These are phyloP conservation scores for Ogataea siamensis DNA, from an alignment of 805 yeast species.

Conservation along the genomic window DNA sequence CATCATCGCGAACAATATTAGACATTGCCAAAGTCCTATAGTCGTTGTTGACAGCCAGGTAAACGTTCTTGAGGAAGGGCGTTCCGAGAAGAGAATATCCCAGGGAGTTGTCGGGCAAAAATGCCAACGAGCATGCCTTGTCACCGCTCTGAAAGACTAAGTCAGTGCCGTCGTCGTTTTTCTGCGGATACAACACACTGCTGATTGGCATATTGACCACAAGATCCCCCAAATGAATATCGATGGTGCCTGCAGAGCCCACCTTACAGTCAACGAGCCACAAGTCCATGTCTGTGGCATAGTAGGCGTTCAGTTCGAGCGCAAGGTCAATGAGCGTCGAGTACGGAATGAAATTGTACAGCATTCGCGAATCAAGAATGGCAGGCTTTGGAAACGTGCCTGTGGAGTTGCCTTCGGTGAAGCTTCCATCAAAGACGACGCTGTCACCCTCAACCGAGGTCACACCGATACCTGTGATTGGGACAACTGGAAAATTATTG, in stretches of 20 bases:
- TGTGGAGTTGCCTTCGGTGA: slow-evolving; percentile 39
- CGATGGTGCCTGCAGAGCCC: slow-evolving; percentile 47
- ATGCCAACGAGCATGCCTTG: slow-evolving; percentile 53
- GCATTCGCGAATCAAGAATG: slow-evolving; percentile 54
- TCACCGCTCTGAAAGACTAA: slow-evolving; percentile 53
- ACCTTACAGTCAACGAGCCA: slow-evolving; percentile 69
- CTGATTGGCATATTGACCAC: slow-evolving; percentile 48
- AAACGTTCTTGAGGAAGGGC: slow-evolving; percentile 51
- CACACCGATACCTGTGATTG: slow-evolving; percentile 45
- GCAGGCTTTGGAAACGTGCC: slow-evolving; percentile 47
- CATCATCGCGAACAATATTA: slow-evolving; percentile 1
- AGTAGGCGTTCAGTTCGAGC: slow-evolving; percentile 66
- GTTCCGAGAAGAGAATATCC: slow-evolving; percentile 60
- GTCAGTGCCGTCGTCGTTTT: slow-evolving; percentile 31
- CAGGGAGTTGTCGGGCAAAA: slow-evolving; percentile 44
- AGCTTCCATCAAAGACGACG: slow-evolving; percentile 32
- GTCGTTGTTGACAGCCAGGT: slow-evolving; percentile 64
- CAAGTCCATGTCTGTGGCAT: slow-evolving; percentile 40
- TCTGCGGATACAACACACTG: slow-evolving; percentile 43
- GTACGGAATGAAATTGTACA: slow-evolving; percentile 52
- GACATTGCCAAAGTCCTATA: slow-evolving; percentile 54
- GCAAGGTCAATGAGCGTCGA: slow-evolving; percentile 59
- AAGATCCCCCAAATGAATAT: slow-evolving; percentile 52
- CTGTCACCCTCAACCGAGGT: slow-evolving; percentile 30
- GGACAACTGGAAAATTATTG: slow-evolving; percentile 40